Evolutionary conservation across 2,329 filamentous ascomycete genomes (phyloP), one percentile per base, ranked within the genome.

Genomic region (Sphaerulina populicola): DNA sequence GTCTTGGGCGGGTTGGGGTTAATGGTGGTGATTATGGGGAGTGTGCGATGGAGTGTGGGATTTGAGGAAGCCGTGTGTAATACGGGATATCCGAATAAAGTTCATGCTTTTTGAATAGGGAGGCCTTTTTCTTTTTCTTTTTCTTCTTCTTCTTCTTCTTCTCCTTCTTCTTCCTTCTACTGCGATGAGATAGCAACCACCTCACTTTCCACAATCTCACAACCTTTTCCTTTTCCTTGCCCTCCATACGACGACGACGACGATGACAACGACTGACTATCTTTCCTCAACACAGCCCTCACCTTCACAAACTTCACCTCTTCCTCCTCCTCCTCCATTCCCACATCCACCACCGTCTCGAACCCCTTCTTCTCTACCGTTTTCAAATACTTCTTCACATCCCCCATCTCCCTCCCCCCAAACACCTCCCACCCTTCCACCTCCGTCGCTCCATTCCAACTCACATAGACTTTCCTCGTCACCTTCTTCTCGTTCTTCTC

Each of bases 1-100:
- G 77, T 90, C 2, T 63, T 73, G 0, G 72, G 72, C 0, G 80
- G 77, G 2, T 63, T 88, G 51, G 74, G 72, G 9, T 58, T 84
- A 9, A 68, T 86, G 74, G 74, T 89, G 21, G 72, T 80, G 0
- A 76, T 90, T 14, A 87, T 91, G 82, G 88, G 88, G 0, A 82
- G 83, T 53, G 69, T 91, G 62, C 71, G 77, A 53, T 94, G 87
- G 88, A 83, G 75, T 18, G 62, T 72, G 5, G 73, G 72, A 1
- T 75, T 66, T 65, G 55, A 51, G 8, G 50, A 53, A 14, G 59
- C 66, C 21, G 63, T 61, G 23, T 74, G 72, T 60, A 58, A 60
- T 46, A 67, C 63, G 10, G 63, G 64, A 44, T 66, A 66, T 51
- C 53, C 61, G 31, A 52, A 53, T 30, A 64, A 64, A 46, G 56